Evolutionary conservation across 2,329 filamentous ascomycete genomes (phyloP), one percentile per base, ranked within the genome.

Genomic region (Beauveria brongniartii): DNA sequence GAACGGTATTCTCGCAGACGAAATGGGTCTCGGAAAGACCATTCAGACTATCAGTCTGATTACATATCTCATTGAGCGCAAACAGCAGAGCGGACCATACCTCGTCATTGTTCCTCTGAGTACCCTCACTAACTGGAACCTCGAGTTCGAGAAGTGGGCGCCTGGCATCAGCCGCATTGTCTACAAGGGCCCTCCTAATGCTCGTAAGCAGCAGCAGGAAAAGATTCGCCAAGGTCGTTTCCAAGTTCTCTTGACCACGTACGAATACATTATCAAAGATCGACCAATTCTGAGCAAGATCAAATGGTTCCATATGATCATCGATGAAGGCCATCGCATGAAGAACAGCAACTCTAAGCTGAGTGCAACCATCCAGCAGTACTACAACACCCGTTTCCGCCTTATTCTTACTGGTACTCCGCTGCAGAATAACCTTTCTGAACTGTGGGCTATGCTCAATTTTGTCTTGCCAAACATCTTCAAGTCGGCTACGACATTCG

Each of bases 281-380:
- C 87, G 94, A 41, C 93, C 93, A 0, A 82, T 99, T 67, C 79
- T 99, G 14, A 95, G 91, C 80, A 97, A 97, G 81, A 93, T 99
- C 77, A 97, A 97, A 77, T 99, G 94, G 94, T 89, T 97, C 69
- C 94, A 99, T 78, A 97, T 99, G 94, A 97, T 99, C 69, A 94
- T 99, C 66, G 94, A 99, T 69, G 94, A 99, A 80, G 94, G 94
- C 77, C 94, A 99, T 75, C 92, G 94, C 73, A 99, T 99, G 94
- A 99, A 99, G 84, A 99, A 99, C 75, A 83, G 91, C 34, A 88
- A 94, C 68, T 99, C 94, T 10, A 99, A 99, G 78, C 82, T 99
- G 67, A 97, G 91, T 74, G 91, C 87, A 66, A 97, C 94, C 5
- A 91, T 99, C 65, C 92, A 93, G 43, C 87, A 92, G 64, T 97